Percentiles rank a stretch among this genome's conserved stretches.
These are phyloP conservation scores for Talaromyces trachyspermus DNA, from an alignment of 495 filamentous ascomycete species.

Conservation along the genomic window DNA sequence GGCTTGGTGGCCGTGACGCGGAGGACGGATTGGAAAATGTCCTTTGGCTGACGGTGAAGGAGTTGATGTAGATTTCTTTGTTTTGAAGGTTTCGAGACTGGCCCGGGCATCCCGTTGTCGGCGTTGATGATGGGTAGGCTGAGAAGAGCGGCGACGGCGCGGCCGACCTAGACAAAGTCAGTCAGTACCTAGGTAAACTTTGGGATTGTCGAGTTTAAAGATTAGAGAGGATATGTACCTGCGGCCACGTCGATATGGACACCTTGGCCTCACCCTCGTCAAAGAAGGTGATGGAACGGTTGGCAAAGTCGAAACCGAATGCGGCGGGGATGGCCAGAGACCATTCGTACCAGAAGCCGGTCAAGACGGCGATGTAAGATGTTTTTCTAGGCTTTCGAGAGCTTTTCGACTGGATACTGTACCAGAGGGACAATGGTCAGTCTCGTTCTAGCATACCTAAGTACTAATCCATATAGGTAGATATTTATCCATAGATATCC, in stretches of 20 bases:
- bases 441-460: no score
- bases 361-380: slow-evolving; percentile 43
- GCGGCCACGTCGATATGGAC: slow-evolving; percentile 33
- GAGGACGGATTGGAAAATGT: slow-evolving; percentile 44
- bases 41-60: slow-evolving; percentile 43
- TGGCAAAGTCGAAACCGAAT: slow-evolving; percentile 41
- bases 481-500: no score
- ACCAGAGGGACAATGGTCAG: not conserved
- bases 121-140: slow-evolving; percentile 36
- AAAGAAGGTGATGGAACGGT: slow-evolving; percentile 30
- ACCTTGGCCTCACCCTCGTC: slow-evolving; percentile 40
- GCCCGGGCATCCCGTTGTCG: slow-evolving; percentile 28
- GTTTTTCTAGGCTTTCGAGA: slow-evolving; percentile 39
- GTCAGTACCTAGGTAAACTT: not conserved
- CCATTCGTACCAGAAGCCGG: slow-evolving; percentile 49
- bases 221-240: slow-evolving; percentile 13
- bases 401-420: slow-evolving; percentile 9
- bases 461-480: no score
- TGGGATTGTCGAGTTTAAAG: not conserved
- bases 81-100: slow-evolving; percentile 31
- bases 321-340: slow-evolving; percentile 22
- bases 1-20: slow-evolving; percentile 46
- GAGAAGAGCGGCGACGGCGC: slow-evolving; percentile 36
- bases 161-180: slow-evolving; percentile 17
- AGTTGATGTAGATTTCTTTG: slow-evolving; percentile 32